phyloP scores from a whole-genome alignment of 1,139 yeast species.

The Tardiomyces digboiensis region DNA sequence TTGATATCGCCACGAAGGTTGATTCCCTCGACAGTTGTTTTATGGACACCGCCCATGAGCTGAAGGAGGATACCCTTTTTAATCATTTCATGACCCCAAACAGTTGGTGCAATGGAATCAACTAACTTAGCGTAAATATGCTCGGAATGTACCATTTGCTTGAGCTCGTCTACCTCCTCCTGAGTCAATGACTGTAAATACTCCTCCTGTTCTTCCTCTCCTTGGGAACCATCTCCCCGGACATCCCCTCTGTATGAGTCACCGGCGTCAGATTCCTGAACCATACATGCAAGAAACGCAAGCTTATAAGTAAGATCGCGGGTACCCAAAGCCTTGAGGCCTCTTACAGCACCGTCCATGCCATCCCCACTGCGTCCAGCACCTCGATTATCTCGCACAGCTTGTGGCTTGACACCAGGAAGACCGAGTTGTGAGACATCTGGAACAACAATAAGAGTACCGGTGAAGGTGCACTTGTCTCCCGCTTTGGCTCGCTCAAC shows the following conservation, averaged over 20 bases:
- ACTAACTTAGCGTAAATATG: constrained; percentile 81
- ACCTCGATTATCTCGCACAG: constrained; percentile 61
- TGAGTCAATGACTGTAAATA: constrained; percentile 73
- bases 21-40: constrained; percentile 89
- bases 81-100: constrained; percentile 91
- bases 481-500: constrained; percentile 99
- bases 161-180: constrained; percentile 76
- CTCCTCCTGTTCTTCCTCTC: constrained; percentile 56
- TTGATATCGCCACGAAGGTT: constrained; percentile 96
- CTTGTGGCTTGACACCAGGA: constrained; percentile 90
- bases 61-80: constrained; percentile 89
- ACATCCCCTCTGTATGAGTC: constrained; percentile 19
- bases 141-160: constrained; percentile 85
- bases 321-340: constrained; percentile 81
- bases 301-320: constrained; percentile 89
- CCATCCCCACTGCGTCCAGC: constrained; percentile 56
- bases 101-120: constrained; percentile 91
- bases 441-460: constrained; percentile 93
- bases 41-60: constrained; percentile 93
- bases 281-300: constrained; percentile 91
- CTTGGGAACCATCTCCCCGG: constrained; percentile 31
- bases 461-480: constrained; percentile 90
- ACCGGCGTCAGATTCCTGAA: constrained; percentile 37
- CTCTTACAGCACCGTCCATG: constrained; percentile 74
- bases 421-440: constrained; percentile 93